A percentile compares a stretch with the other conserved stretches of the same genome.
Evolutionary conservation across 2,329 filamentous ascomycete species (phyloP).

Genomic region (Lachnellula subtilissima): DNA sequence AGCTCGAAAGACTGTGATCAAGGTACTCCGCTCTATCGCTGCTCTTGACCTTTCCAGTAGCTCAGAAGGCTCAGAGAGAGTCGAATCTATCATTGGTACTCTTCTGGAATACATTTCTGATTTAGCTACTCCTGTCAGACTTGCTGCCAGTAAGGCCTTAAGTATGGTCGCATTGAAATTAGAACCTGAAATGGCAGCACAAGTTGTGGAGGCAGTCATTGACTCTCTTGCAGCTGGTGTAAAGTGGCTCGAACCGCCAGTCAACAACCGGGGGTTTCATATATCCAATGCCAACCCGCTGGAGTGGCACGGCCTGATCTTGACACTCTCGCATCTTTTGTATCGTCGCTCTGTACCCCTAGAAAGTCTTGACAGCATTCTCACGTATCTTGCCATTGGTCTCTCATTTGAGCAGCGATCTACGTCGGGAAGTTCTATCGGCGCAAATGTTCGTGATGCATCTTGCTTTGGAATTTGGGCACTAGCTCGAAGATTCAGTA

Average conservation of each 20-base stretch:
- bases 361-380: neutral
- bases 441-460: conserved; percentile 88
- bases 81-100: conserved; percentile 79
- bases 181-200: conserved; percentile 71
- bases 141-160: conserved; percentile 88
- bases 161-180: conserved; percentile 81
- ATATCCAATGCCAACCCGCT: conserved; percentile 73
- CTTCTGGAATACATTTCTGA: conserved; percentile 76
- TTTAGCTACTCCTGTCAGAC: conserved; percentile 83
- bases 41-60: conserved; percentile 46
- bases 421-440: conserved; percentile 76
- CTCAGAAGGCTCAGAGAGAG: conserved; percentile 31
- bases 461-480: conserved; percentile 97
- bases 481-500: conserved; percentile 79
- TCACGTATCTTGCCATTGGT: conserved; percentile 66
- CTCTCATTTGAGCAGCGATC: conserved; percentile 86
- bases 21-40: conserved; percentile 72
- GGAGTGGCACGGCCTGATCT: conserved; percentile 87
- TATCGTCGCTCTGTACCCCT: conserved; percentile 75
- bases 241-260: neutral
- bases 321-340: conserved; percentile 80
- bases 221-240: conserved; percentile 51
- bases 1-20: conserved; percentile 77
- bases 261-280: conserved; percentile 36
- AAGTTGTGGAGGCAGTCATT: conserved; percentile 83